phyloP scores from a whole-genome alignment of 129 eudicot genomes.

The Silybum marianum region DNA sequence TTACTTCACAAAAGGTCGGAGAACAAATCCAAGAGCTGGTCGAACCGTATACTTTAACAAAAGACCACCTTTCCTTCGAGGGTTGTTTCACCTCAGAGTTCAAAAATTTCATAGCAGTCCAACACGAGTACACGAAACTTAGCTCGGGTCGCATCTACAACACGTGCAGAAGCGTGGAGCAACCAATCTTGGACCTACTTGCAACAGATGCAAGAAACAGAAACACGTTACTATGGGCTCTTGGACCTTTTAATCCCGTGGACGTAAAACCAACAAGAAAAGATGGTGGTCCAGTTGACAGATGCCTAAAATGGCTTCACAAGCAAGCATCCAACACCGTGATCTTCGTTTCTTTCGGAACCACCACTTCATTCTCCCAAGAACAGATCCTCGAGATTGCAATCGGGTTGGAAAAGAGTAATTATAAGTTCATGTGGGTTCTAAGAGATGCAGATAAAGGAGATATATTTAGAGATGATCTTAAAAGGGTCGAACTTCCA shows the following conservation, averaged over 20 bases:
- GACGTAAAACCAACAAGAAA: background rate
- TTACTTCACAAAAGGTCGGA: slow-evolving; percentile 35
- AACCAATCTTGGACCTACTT: slow-evolving; percentile 33
- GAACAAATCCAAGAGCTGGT: slow-evolving; percentile 30
- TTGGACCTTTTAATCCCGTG: slow-evolving; percentile 61
- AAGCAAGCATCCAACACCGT: slow-evolving; percentile 30
- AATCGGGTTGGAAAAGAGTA: slow-evolving; percentile 30
- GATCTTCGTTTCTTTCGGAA: slow-evolving; percentile 30
- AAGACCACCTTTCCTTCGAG: slow-evolving; percentile 26
- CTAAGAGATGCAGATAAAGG: slow-evolving; percentile 31
- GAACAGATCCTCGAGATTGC: slow-evolving; percentile 32
- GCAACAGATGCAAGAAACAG: slow-evolving; percentile 15
- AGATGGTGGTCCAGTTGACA: slow-evolving; percentile 15
- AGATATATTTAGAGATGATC: background rate
- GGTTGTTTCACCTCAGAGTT: slow-evolving; percentile 40
- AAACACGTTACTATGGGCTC: slow-evolving; percentile 48
- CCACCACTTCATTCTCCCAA: slow-evolving; percentile 20
- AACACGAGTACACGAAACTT: slow-evolving; percentile 21
- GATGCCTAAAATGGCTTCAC: slow-evolving; percentile 46
- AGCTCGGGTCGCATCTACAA: slow-evolving; percentile 52
- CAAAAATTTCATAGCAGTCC: slow-evolving; percentile 12
- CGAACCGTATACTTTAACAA: background rate
- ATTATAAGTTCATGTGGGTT: slow-evolving; percentile 37
- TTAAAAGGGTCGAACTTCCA: slow-evolving; percentile 1
- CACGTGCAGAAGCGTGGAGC: slow-evolving; percentile 47